Percentiles rank a stretch among this genome's conserved stretches.
Evolutionary conservation across 768 basidiomycete species (phyloP).

Genomic region (Tylopilus sp.): DNA sequence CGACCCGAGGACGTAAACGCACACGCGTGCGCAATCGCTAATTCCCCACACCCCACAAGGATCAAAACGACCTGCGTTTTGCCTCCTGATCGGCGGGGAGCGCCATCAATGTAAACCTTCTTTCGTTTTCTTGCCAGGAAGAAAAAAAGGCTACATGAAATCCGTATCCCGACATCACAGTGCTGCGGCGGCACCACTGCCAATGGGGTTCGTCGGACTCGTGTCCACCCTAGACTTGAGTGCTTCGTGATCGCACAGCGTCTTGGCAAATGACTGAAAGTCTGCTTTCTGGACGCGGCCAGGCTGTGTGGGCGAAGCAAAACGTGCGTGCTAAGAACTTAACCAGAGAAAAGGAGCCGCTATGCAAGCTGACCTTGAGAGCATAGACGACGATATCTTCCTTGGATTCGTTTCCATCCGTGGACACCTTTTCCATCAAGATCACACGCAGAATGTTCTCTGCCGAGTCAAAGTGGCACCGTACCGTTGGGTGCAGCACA

Average conservation of each 20-base stretch:
- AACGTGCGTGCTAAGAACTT: not conserved
- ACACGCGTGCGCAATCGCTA: slow-evolving; percentile 4
- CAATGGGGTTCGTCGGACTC: not conserved
- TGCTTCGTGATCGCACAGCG: slow-evolving; percentile 38
- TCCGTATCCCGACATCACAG: slow-evolving; percentile 11
- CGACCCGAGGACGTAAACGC: slow-evolving; percentile 10
- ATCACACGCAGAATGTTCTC: slow-evolving; percentile 55
- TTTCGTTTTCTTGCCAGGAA: not conserved
- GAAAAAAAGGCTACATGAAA: not conserved
- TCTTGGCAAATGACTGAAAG: slow-evolving; percentile 50
- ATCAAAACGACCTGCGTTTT: slow-evolving; percentile 22
- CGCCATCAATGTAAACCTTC: not conserved
- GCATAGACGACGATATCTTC: slow-evolving; percentile 59
- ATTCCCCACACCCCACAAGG: slow-evolving; percentile 15
- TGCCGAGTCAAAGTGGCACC: slow-evolving; percentile 54
- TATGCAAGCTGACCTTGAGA: slow-evolving; percentile 46
- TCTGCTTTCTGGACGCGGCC: slow-evolving; percentile 47
- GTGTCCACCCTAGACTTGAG: slow-evolving; percentile 18
- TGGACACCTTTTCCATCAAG: slow-evolving; percentile 43
- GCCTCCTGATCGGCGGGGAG: slow-evolving; percentile 12
- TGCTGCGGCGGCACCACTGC: slow-evolving; percentile 6
- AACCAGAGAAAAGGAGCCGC: not conserved
- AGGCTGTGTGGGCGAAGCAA: slow-evolving; percentile 19
- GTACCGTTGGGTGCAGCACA: slow-evolving; percentile 49
- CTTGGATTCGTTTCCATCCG: slow-evolving; percentile 22